Percentiles rank a stretch among this genome's conserved stretches.
These are phyloP conservation scores for Selaginella moellendorffii DNA, from an alignment of 75 land plant genomes.

Conservation along the genomic window DNA sequence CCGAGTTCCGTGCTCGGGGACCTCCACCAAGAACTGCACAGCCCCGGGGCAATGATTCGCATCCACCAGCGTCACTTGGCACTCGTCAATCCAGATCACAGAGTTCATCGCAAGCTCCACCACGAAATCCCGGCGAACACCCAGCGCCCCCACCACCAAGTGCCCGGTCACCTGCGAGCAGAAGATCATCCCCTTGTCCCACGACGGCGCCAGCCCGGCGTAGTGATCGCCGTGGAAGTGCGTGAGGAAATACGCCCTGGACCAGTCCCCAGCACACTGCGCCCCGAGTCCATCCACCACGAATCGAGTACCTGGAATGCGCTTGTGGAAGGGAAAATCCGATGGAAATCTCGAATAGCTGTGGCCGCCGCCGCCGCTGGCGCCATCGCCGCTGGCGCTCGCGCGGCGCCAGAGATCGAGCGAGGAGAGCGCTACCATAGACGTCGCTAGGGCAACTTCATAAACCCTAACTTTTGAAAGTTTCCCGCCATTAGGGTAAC, in stretches of 20 bases:
- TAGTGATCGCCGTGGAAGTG: conserved; percentile 97
- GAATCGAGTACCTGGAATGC: conserved; percentile 75
- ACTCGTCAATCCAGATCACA: conserved; percentile 40
- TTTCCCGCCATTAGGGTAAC: too few relatives aligned
- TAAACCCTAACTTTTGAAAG: too few relatives aligned
- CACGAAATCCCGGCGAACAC: conserved; percentile 30
- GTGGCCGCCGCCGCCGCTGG: too few relatives aligned
- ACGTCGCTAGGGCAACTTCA: too few relatives aligned
- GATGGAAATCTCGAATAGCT: conserved; percentile 44
- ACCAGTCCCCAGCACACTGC: conserved; percentile 36
- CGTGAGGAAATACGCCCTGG: conserved; percentile 71
- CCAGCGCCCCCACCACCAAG: conserved; percentile 37
- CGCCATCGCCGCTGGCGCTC: too few relatives aligned
- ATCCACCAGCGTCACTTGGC: conserved; percentile 49
- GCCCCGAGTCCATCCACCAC: conserved; percentile 61
- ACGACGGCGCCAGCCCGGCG: conserved; percentile 45
- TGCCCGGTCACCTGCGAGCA: conserved; percentile 63
- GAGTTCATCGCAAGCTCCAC: conserved; percentile 26
- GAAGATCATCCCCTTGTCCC: conserved; percentile 74
- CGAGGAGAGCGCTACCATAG: too few relatives aligned
- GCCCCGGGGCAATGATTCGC: conserved; percentile 99
- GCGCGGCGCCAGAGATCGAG: too few relatives aligned
- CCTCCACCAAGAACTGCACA: conserved; percentile 55
- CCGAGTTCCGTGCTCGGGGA: conserved; percentile 9
- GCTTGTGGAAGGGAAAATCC: conserved; percentile 48